Percentiles rank a stretch among this genome's conserved stretches.
These are phyloP conservation scores for Pezicula rhizophila DNA, from an alignment of 2,329 filamentous ascomycete genomes.

Conservation along the genomic window DNA sequence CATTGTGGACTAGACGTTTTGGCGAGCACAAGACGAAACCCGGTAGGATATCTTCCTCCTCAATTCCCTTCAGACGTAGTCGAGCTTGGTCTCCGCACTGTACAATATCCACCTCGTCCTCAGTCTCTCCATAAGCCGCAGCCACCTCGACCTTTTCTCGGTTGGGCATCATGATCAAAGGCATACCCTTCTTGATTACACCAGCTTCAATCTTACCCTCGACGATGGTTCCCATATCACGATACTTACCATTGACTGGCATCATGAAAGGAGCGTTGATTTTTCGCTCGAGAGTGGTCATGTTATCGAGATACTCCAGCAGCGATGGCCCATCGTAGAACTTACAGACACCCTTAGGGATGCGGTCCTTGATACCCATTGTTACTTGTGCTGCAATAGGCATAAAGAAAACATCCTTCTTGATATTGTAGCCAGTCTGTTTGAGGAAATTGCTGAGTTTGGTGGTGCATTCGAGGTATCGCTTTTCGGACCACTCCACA, in stretches of 20 bases:
- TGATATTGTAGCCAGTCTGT: constrained; percentile 87
- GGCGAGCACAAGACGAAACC: constrained; percentile 95
- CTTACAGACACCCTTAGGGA: constrained; percentile 67
- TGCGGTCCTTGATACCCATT: constrained; percentile 79
- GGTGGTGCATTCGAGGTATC: constrained; percentile 86
- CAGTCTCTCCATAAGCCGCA: constrained; percentile 88
- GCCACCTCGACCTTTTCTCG: constrained; percentile 73
- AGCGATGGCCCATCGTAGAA: constrained; percentile 90
- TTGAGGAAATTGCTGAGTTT: constrained; percentile 88
- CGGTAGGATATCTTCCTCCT: constrained; percentile 94
- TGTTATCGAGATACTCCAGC: constrained; percentile 90
- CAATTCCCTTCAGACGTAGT: constrained; percentile 83
- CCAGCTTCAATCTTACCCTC: constrained; percentile 97
- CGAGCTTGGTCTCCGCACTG: constrained; percentile 95
- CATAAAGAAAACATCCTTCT: constrained; percentile 92
- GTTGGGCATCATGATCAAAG: constrained; percentile 92
- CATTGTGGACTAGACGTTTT: constrained; percentile 88
- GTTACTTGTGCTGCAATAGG: constrained; percentile 87
- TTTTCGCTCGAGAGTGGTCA: constrained; percentile 91
- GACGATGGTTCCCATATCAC: constrained; percentile 94
- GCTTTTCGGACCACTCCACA: constrained; percentile 89
- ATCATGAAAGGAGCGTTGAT: constrained; percentile 99
- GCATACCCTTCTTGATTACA: constrained; percentile 84
- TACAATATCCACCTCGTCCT: constrained; percentile 78
- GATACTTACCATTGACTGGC: constrained; percentile 92